A percentile compares a stretch with the other conserved stretches of the same genome.
Conservation (phyloP, 805 yeast species). For the Zygoascus ofunaensis region DNA sequence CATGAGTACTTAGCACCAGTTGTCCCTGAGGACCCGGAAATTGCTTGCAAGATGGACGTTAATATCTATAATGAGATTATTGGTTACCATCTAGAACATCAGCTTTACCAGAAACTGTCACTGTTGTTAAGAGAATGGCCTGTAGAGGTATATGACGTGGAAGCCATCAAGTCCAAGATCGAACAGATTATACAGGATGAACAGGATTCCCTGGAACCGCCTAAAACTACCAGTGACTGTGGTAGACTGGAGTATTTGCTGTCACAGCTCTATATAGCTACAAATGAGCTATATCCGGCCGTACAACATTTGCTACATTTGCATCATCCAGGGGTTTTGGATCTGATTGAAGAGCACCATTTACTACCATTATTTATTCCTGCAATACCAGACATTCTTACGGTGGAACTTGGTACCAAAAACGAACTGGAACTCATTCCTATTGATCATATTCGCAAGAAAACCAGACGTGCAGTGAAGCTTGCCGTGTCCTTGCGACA, state of each 20-base stretch:
- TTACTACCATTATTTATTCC: constrained; percentile 43
- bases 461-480: constrained; percentile 38
- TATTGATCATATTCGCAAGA: constrained; percentile 32
- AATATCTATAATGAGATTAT: constrained; percentile 41
- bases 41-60: constrained; percentile 26
- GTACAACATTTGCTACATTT: constrained; percentile 52
- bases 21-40: constrained; percentile 43
- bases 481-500: constrained; percentile 56
- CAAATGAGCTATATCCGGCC: constrained; percentile 53
- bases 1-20: constrained; percentile 38
- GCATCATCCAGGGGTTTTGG: constrained; percentile 45
- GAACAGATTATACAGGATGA: constrained; percentile 37
- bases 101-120: constrained; percentile 29
- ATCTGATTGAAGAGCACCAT: constrained; percentile 54
- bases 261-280: constrained; percentile 43
- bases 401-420: constrained; percentile 24
- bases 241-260: constrained; percentile 9
- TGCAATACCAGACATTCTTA: constrained; percentile 38
- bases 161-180: constrained; percentile 36
- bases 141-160: constrained; percentile 40
- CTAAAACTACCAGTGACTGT: constrained; percentile 12
- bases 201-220: constrained; percentile 1
- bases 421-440: constrained; percentile 33
- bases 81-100: constrained; percentile 37
- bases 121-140: constrained; percentile 51